Percentiles rank a stretch among this genome's conserved stretches.
Conservation (phyloP, 2,329 filamentous ascomycete genomes). For the Pseudocercospora musae region DNA sequence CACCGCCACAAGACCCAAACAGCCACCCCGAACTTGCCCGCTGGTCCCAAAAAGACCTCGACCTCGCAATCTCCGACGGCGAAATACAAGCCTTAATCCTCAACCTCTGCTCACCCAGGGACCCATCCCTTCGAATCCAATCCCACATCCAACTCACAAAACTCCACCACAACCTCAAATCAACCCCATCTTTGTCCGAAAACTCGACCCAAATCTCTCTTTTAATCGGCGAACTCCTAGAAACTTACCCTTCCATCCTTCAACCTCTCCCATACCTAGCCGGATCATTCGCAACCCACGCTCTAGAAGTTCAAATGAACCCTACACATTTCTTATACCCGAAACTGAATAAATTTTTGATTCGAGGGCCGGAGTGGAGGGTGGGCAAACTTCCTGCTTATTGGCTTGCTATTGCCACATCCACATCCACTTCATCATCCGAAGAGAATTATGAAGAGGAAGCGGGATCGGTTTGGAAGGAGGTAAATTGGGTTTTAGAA, state of each 20-base stretch:
- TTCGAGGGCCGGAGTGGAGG: constrained; percentile 72
- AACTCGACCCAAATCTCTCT: constrained; percentile 78
- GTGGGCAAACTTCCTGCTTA: constrained; percentile 54
- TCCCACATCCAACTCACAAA: constrained; percentile 68
- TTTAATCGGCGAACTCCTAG: constrained; percentile 73
- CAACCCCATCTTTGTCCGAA: constrained; percentile 60
- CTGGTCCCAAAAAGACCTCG: constrained; percentile 74
- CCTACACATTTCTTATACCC: constrained; percentile 80
- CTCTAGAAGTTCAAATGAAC: constrained; percentile 66
- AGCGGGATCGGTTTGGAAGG: constrained; percentile 69
- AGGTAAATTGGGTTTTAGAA: constrained; percentile 70
- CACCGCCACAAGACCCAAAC: constrained; percentile 41
- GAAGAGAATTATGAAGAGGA: constrained; percentile 46
- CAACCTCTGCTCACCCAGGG: constrained; percentile 68
- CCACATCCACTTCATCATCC: constrained; percentile 60
- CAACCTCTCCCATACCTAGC: constrained; percentile 64
- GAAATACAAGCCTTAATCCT: constrained; percentile 67
- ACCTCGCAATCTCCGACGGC: constrained; percentile 76
- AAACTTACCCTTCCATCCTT: constrained; percentile 56
- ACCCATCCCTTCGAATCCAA: constrained; percentile 74
- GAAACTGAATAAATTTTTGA: constrained; percentile 82
- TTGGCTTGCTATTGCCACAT: constrained; percentile 66
- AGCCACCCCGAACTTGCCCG: constrained; percentile 49
- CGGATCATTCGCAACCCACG: constrained; percentile 69
- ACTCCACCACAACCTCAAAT: constrained; percentile 53